Conservation (phyloP, 2,329 filamentous ascomycete species). For the Sclerotiophoma versabilis region DNA sequence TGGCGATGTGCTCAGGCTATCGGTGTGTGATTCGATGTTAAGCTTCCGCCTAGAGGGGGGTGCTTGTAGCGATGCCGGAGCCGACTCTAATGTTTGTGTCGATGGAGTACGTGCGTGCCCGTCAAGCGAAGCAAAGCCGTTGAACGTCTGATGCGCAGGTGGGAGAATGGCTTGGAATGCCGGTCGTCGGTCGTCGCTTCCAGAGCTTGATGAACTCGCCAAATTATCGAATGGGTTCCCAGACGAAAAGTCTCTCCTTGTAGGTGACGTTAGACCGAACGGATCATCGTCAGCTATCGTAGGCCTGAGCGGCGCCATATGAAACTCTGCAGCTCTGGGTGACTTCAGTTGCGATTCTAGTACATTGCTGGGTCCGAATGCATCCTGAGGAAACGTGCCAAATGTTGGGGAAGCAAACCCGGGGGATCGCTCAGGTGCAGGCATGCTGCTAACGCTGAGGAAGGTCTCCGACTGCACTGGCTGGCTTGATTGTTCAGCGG, state of each 20-base stretch:
- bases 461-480: background rate
- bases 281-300: conserved; percentile 44
- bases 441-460: background rate
- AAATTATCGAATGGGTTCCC: conserved; percentile 36
- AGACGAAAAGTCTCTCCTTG: conserved; percentile 50
- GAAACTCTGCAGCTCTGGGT: conserved; percentile 45
- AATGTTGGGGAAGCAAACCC: conserved; percentile 48
- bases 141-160: conserved; percentile 42
- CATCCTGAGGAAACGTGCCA: conserved; percentile 45
- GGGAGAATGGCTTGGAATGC: conserved; percentile 48
- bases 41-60: conserved; percentile 20
- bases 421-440: background rate
- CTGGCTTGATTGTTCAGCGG: conserved; percentile 1
- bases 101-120: conserved; percentile 41
- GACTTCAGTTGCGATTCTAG: conserved; percentile 48
- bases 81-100: conserved; percentile 13
- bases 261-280: conserved; percentile 50
- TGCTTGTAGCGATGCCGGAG: conserved; percentile 10
- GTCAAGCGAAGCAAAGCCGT: conserved; percentile 48
- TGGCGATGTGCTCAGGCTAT: conserved; percentile 34
- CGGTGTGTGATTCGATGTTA: conserved; percentile 26
- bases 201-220: conserved; percentile 23
- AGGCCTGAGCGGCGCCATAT: conserved; percentile 48
- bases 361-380: conserved; percentile 28
- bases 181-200: conserved; percentile 39